A percentile compares a stretch with the other conserved stretches of the same genome.
These are phyloP conservation scores for Eimeria necatrix DNA, from an alignment of 169 alveolate genomes.

Conservation along the genomic window DNA sequence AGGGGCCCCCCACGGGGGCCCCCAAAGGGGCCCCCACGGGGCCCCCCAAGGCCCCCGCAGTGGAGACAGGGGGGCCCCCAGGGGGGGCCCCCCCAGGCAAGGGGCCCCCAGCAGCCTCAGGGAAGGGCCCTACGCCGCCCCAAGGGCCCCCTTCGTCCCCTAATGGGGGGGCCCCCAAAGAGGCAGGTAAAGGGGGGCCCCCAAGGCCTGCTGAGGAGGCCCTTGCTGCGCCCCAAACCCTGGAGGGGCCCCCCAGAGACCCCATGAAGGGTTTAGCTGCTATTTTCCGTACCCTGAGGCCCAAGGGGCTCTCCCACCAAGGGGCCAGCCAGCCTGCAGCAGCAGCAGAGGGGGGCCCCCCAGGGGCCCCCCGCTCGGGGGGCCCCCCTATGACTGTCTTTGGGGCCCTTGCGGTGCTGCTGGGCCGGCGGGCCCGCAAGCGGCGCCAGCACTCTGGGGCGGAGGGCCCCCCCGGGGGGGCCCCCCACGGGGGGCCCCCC, in stretches of 20 bases:
- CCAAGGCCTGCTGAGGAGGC: not conserved
- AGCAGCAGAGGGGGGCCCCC: too few relatives aligned
- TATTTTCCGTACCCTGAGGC: not conserved
- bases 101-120: not conserved
- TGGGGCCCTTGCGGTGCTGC: slow-evolving; percentile 3
- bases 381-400: slow-evolving; percentile 3
- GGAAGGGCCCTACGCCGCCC: not conserved
- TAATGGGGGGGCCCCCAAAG: slow-evolving; percentile 34
- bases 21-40: slow-evolving; percentile 25
- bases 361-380: not conserved
- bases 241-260: too few relatives aligned
- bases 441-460: not conserved
- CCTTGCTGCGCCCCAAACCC: not conserved
- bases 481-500: not conserved
- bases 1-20: slow-evolving; percentile 12
- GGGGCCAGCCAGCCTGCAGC: too few relatives aligned
- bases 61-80: slow-evolving; percentile 7
- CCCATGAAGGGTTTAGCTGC: too few relatives aligned
- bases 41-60: slow-evolving; percentile 6
- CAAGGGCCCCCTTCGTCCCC: not conserved
- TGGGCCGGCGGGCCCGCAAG: not conserved
- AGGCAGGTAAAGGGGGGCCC: slow-evolving; percentile 12
- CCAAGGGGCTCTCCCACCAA: not conserved
- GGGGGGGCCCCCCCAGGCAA: not conserved
- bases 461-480: not conserved